Conservation (phyloP, 495 filamentous ascomycete genomes). For the Neurospora africana region DNA sequence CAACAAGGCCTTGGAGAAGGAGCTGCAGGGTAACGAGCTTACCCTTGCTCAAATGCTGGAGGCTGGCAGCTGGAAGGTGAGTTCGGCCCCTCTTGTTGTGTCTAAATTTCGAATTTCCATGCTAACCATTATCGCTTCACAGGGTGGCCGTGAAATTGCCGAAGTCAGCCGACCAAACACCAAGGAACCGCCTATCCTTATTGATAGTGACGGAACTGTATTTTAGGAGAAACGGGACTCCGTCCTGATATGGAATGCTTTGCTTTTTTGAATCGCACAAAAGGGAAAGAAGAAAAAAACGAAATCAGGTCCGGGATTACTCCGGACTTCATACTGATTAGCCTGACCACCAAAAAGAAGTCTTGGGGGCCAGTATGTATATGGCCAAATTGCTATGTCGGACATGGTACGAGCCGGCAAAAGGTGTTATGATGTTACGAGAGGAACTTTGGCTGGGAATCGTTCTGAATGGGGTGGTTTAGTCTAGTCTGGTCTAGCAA, state of each 20-base stretch:
- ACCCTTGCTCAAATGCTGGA: constrained; percentile 72
- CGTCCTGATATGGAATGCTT: background rate
- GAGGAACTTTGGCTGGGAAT: background rate
- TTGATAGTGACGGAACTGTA: constrained; percentile 90
- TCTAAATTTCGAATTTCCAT: background rate
- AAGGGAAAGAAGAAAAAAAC: background rate
- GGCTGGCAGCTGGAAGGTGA: constrained; percentile 92
- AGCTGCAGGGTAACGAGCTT: constrained; percentile 46
- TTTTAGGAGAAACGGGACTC: constrained; percentile 44
- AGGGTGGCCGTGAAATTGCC: constrained; percentile 94
- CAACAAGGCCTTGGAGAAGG: constrained; percentile 46
- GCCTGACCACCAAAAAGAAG: background rate
- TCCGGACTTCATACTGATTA: background rate
- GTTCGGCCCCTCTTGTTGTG: constrained; percentile 4
- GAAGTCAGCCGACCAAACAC: constrained; percentile 94
- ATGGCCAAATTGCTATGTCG: background rate
- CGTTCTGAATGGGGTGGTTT: background rate
- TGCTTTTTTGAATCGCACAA: background rate
- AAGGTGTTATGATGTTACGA: constrained; percentile 1
- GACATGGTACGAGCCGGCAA: background rate
- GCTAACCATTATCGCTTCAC: constrained; percentile 20
- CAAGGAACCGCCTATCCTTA: constrained; percentile 93
- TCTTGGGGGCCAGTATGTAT: background rate
- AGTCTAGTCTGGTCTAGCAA: background rate
- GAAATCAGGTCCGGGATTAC: background rate